A percentile compares a stretch with the other conserved stretches of the same genome.
Evolutionary conservation across 2,329 filamentous ascomycete genomes (phyloP).

Genomic region (Chrysoporthe deuterocubensis): DNA sequence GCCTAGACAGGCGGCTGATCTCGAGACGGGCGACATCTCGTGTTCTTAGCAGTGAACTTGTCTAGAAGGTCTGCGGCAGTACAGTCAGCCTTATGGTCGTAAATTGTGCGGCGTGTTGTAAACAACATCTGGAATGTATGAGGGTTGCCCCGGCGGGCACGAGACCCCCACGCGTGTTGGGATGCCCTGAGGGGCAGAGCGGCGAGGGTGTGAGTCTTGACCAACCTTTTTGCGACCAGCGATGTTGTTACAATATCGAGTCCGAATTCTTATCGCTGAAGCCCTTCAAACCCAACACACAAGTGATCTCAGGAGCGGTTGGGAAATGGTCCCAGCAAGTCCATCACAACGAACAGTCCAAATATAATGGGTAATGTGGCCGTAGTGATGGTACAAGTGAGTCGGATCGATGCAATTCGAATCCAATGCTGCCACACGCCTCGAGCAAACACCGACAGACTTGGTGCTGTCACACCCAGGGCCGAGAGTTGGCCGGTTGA

Average conservation of each 20-base stretch:
- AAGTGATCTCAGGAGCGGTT: slow-evolving; percentile 10
- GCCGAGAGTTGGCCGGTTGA: neutral
- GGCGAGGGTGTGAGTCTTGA: neutral
- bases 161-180: neutral
- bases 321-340: slow-evolving; percentile 2
- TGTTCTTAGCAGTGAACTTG: neutral
- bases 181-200: neutral
- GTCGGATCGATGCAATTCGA: neutral
- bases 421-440: neutral
- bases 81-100: slow-evolving; percentile 4
- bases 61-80: neutral
- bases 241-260: neutral
- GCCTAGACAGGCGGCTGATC: slow-evolving; percentile 19
- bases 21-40: slow-evolving; percentile 14
- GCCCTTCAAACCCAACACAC: slow-evolving; percentile 12
- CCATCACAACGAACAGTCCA: slow-evolving; percentile 10
- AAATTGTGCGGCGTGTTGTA: neutral
- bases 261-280: slow-evolving; percentile 2
- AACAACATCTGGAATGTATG: slow-evolving; percentile 12
- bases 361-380: neutral
- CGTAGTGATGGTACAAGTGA: neutral
- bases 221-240: slow-evolving; percentile 7
- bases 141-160: neutral
- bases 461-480: neutral
- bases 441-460: neutral